These are phyloP conservation scores for Aspergillus hortae DNA, from an alignment of 2,329 filamentous ascomycete species.

Conservation along the genomic window DNA sequence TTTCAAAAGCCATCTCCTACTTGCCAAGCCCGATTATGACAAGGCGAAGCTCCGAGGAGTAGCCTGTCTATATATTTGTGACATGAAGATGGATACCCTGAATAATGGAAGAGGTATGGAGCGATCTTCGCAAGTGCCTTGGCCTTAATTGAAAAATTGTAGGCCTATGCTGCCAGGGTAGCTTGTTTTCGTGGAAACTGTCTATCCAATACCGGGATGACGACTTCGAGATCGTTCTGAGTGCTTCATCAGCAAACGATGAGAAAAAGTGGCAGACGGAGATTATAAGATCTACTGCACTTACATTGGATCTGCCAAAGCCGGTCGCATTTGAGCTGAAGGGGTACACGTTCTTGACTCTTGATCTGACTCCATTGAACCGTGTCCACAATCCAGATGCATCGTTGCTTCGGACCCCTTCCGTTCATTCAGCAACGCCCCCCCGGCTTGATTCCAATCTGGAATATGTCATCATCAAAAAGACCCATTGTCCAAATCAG, in stretches of 20 bases:
- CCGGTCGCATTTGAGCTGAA: slow-evolving; percentile 33
- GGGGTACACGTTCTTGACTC: slow-evolving; percentile 46
- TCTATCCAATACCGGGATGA: slow-evolving; percentile 74
- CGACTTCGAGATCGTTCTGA: slow-evolving; percentile 80
- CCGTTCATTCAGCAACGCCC: slow-evolving; percentile 74
- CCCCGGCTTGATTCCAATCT: slow-evolving; percentile 65
- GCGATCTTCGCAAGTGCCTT: not conserved
- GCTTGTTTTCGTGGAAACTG: slow-evolving; percentile 87
- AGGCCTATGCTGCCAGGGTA: slow-evolving; percentile 85
- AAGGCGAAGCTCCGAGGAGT: slow-evolving; percentile 68
- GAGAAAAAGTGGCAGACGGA: slow-evolving; percentile 74
- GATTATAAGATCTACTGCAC: slow-evolving; percentile 53
- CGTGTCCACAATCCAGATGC: slow-evolving; percentile 71
- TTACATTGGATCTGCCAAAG: slow-evolving; percentile 50
- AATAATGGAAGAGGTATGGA: slow-evolving; percentile 32
- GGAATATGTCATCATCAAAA: slow-evolving; percentile 80
- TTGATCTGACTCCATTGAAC: slow-evolving; percentile 71
- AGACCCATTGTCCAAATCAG: slow-evolving; percentile 68
- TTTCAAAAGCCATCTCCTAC: slow-evolving; percentile 75
- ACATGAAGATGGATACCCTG: slow-evolving; percentile 35
- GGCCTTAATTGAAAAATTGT: slow-evolving; percentile 11
- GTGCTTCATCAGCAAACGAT: slow-evolving; percentile 77
- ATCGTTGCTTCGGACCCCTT: slow-evolving; percentile 54
- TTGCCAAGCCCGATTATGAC: slow-evolving; percentile 65
- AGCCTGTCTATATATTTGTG: slow-evolving; percentile 64